Evolutionary conservation across 2,329 filamentous ascomycete species (phyloP), one percentile per base, ranked within the genome.

Genomic region (Podosphaera xanthii): DNA sequence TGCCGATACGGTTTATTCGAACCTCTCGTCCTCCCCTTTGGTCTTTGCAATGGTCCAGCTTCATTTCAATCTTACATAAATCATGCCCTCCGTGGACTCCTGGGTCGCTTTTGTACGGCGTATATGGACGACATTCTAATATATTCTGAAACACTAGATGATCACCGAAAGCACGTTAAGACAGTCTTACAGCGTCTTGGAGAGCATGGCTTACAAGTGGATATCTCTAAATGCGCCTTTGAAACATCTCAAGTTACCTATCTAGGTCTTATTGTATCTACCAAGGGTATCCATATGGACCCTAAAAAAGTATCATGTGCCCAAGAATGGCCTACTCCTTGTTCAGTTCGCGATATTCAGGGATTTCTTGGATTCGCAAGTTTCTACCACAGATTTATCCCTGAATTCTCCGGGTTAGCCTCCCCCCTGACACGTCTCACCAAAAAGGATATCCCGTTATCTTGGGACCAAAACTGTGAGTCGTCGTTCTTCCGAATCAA

Each of bases 71-170:
- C 22, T 22, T 22, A 22, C 22, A 22, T 22, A 22, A 22, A 22
- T 22, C 22, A 22, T 22, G 22, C 22, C 22, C 22, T 22, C 22
- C 22, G 22, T 22, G 22, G 22, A 22, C 22, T 22, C 1, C 22
- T 22, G 31, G 35, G 59, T 40, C 4, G 38, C 5, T 56, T 49
- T 52, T 59, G 34, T 31, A 52, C 38, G 2, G 44, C 33, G n/a
- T 61, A 61, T 30, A 53, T 61, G n/a, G 30, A 61, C 40, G 35
- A 61, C 54, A 61, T 61, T 34, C 38, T 61, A 22, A 61, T 61
- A 14, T 61, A 57, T 34, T 61, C 38, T 2, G n/a, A 57, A 30
- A 53, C 34, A 14, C 6, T 35, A 2, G 6, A 22, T 10, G 30
- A 59, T 5, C 48, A 59, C 48, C 8, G 12, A 14, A 12, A 49